Evolutionary conservation across 495 filamentous ascomycete species (phyloP), one percentile per base, ranked within the genome.

Genomic region (Hypomontagnella submonticulosa): DNA sequence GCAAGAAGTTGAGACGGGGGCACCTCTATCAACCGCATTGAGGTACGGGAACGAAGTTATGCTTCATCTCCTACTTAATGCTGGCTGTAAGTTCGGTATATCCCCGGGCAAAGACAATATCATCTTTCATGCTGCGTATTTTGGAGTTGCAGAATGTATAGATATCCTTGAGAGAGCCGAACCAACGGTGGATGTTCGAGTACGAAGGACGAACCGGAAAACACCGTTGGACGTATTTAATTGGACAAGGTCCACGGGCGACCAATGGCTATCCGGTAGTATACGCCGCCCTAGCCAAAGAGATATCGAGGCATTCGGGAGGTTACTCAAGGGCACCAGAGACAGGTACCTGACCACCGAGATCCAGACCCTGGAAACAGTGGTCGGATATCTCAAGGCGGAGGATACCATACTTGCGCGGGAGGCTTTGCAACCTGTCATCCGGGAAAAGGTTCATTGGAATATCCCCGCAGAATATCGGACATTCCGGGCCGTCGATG

Each of bases 321-420:
- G 37, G 19, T 32, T 60, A 10, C 55, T 66, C 8, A 5, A 20
- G 4, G 36, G 37, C 6, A 11, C 43, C 4, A 59, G 62, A 36
- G 55, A 66, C 15, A 48, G 62, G 23, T 66, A 66, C 42, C 49
- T 66, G 11, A 50, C 8, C 41, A 7, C 55, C 34, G 62, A 66
- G 42, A 66, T 60, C 7, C 41, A 50, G 30, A 55, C 23, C 5
- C 32, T 66, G 11, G 18, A 60, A 53, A 37, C 18, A 19, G 37
- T 60, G 23, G 37, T 66, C 41, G 1, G 5, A 11, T 36, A 66
- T 50, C 43, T 66, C 4, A 30, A 52, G 15, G 23, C 10, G 10
- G 40, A 44, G n/a, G 32, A 60, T n/a, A 43, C 5, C 15, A 40
- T 4, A 0, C 34, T 43, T 16, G 62, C 62, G 7, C 62, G 38